Evolutionary conservation across 768 basidiomycete species (phyloP).

Genomic region (Rhodotorula toruloides): DNA sequence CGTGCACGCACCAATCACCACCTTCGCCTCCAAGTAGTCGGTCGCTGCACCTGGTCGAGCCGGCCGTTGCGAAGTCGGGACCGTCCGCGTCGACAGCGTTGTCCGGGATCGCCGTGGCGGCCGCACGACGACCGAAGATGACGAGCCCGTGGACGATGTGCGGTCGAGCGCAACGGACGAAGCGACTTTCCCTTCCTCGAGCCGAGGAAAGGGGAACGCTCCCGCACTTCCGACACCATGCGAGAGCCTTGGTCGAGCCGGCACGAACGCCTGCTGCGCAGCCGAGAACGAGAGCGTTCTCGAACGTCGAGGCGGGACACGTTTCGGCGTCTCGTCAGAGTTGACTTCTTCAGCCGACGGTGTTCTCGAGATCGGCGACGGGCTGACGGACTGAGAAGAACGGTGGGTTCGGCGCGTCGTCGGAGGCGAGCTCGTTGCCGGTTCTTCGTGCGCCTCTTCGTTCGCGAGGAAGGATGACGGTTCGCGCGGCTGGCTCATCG

Average conservation of each 20-base stretch:
- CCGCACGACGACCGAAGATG: neutral
- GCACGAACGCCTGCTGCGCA: slow-evolving; percentile 13
- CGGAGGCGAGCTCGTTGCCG: neutral
- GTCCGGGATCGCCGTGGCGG: slow-evolving; percentile 4
- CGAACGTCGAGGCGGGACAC: neutral
- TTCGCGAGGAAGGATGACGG: neutral
- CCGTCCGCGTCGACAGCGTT: slow-evolving; percentile 3
- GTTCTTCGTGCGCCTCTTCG: no score
- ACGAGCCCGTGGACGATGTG: slow-evolving; percentile 9
- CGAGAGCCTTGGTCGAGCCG: neutral
- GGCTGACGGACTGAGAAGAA: neutral
- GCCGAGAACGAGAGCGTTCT: slow-evolving; percentile 18
- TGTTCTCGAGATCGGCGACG: neutral
- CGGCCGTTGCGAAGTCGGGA: neutral
- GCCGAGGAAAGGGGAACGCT: neutral
- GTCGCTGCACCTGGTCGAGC: neutral
- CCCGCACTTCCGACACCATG: neutral
- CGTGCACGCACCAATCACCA: slow-evolving; percentile 81
- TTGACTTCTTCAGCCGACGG: no score
- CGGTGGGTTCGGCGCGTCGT: neutral
- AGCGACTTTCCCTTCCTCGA: neutral
- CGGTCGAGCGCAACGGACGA: slow-evolving; percentile 10
- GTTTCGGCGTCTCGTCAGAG: neutral
- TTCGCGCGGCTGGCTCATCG: slow-evolving; percentile 22
- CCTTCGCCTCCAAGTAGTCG: slow-evolving; percentile 72